Evolutionary conservation across 495 filamentous ascomycete species (phyloP).

Genomic region (Xylaria bambusicola): DNA sequence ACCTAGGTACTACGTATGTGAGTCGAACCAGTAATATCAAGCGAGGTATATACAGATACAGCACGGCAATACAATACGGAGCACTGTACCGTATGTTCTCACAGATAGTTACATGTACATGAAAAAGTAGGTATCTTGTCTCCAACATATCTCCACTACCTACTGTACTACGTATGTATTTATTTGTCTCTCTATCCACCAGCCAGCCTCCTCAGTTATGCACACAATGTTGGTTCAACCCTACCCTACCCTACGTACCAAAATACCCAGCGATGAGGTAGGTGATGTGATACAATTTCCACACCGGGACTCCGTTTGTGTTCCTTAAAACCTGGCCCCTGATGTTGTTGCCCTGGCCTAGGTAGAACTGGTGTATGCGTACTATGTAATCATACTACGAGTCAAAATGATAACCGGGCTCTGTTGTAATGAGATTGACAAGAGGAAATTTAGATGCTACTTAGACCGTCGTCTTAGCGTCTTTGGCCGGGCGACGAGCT

Average conservation of each 20-base stretch:
- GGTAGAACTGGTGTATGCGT: too few species aligned
- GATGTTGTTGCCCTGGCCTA: too few species aligned
- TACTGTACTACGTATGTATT: too few species aligned
- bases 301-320: background rate
- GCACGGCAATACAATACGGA: background rate
- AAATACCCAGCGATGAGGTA: too few species aligned
- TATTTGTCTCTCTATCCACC: background rate
- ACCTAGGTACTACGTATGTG: too few species aligned
- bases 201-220: constrained; percentile 4
- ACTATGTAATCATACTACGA: background rate
- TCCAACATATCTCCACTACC: constrained; percentile 6
- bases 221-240: too few species aligned
- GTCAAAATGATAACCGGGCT: background rate
- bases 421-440: background rate
- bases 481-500: constrained; percentile 19
- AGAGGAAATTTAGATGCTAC: background rate
- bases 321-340: background rate
- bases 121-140: too few species aligned
- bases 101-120: too few species aligned
- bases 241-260: background rate
- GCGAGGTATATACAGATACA: background rate
- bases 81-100: too few species aligned
- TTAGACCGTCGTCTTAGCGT: constrained; percentile 5
- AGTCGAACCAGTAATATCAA: background rate
- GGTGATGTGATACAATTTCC: too few species aligned